Evolutionary conservation across 2,329 filamentous ascomycete genomes (phyloP), one percentile per base, ranked within the genome.

Genomic region (Diaporthe amygdali): DNA sequence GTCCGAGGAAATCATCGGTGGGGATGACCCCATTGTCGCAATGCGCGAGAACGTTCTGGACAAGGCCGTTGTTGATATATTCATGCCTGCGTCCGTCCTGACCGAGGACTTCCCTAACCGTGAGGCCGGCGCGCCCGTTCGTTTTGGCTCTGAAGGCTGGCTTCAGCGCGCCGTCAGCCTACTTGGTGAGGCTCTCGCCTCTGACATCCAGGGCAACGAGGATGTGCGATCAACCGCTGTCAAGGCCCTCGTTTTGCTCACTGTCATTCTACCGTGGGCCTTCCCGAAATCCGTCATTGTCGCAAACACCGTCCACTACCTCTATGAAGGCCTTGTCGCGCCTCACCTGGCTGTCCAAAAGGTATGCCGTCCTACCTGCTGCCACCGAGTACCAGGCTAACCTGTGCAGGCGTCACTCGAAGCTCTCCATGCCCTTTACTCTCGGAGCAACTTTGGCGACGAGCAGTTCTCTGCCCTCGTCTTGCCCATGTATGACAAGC

Each of bases 1-100:
- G 41, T 97, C 96, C 3, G 96, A 98, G 76, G 96, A 98, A 80
- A 91, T 98, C 66, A 97, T 98, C 83, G 94, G 93, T 75, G 91
- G 94, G 44, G 96, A 98, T 78, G 96, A 98, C 81, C 89, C 93
- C 2, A 91, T 95, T 5, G 95, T 96, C 17, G 93, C 93, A 20
- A 84, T 97, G 77, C 91, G 96, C 74, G 94, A 96, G 79, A 93
- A 92, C 66, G 90, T 94, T 69, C 88, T 99, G 73, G 97, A 95
- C 79, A 93, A 94, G 79, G 94, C 94, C 14, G 93, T 96, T 77
- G 94, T 98, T 73, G 96, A 98, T 80, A 95, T 98, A 73, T 97
- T 97, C 80, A 97, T 95, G 0, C 94, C 96, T 1, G 86, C 90
- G 30, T 83, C 86, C 1, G 91, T 97, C 25, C 89, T 97, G 69